Percentiles rank a stretch among this genome's conserved stretches.
Evolutionary conservation across 768 basidiomycete species (phyloP).

Genomic region (Rhizopogon vulgaris): DNA sequence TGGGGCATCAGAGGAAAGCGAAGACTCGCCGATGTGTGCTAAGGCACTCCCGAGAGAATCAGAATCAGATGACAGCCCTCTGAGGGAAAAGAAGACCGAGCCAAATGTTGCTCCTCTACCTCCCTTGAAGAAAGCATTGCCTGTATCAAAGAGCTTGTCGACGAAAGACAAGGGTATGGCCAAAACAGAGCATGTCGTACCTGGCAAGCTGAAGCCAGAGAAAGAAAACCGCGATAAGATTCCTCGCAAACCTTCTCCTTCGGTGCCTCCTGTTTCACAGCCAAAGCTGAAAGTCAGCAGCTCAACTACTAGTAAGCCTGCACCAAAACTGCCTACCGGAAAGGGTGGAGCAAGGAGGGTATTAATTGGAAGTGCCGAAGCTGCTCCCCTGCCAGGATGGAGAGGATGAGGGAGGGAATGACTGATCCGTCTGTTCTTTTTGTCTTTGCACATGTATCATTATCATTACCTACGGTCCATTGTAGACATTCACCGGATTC

Average conservation of each 20-base stretch:
- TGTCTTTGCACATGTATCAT: slow-evolving; percentile 9
- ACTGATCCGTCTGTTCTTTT: slow-evolving; percentile 7
- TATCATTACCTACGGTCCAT: neutral
- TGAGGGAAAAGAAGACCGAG: slow-evolving; percentile 43
- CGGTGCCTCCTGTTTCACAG: slow-evolving; percentile 13
- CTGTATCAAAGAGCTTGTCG: slow-evolving; percentile 19
- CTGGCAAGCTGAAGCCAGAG: slow-evolving; percentile 25
- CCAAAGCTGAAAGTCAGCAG: slow-evolving; percentile 2
- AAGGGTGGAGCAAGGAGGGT: slow-evolving; percentile 59
- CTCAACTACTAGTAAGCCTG: slow-evolving; percentile 6
- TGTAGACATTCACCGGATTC: too few relatives aligned
- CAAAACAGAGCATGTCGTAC: slow-evolving; percentile 16
- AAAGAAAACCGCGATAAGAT: slow-evolving; percentile 35
- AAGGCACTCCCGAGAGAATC: slow-evolving; percentile 35
- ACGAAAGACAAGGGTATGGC: slow-evolving; percentile 37
- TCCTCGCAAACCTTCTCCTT: slow-evolving; percentile 18
- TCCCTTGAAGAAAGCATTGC: slow-evolving; percentile 20
- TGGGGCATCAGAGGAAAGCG: slow-evolving; percentile 5
- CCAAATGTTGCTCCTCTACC: slow-evolving; percentile 23
- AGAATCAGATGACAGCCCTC: slow-evolving; percentile 43
- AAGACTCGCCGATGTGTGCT: slow-evolving; percentile 20
- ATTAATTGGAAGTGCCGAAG: slow-evolving; percentile 60
- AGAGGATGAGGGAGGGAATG: slow-evolving; percentile 30
- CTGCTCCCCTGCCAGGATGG: slow-evolving; percentile 46
- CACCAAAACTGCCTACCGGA: slow-evolving; percentile 27